Base-by-base conservation (phyloP, 2,329 filamentous ascomycete genomes). In the Trichoderma sp. region DNA sequence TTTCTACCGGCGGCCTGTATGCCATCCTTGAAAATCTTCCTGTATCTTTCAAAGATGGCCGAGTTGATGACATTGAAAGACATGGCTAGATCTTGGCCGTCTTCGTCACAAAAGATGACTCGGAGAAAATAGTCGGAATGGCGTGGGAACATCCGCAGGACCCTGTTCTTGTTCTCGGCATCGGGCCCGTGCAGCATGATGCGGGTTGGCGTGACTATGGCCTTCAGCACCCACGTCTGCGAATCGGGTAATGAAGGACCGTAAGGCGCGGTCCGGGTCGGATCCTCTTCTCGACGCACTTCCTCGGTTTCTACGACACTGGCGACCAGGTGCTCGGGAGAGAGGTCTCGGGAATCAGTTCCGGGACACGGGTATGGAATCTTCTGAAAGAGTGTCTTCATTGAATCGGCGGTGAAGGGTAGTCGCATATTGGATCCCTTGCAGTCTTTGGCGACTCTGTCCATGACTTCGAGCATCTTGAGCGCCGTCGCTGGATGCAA, bases 31-130 rank as follows among this genome's bases (percentile, higher is more conserved):
- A 95, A 79, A 0, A 92, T 77, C 0, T 72, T 67, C 60, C 84
- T 83, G 74, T 93, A 93, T 0, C 88, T 84, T 0, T 73, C 69
- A 67, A 86, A 84, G 9, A 92, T 80, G 0, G 68, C 50, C 0
- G 85, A 79, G 63, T 79, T 76, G 24, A 74, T 74, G 0, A 83
- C 73, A 5, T 75, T 78, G 1, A 82, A 74, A 65, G 87, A 88
- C 72, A 85, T 88, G 19, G 78, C 80, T 0, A 95, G 72, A 19
- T 85, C 82, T 26, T 87, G 80, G 0, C 89, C 89, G 70, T 90
- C 85, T 72, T 96, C 91, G 54, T 95, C 91, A 34, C 82, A 82
- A 70, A 95, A 93, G 7, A 86, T 83, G 0, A 93, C 89, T 0
- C 91, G 83, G 0, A 91, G 72, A 69, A 93, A 93, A 69, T 83